Percentiles rank a stretch among this genome's conserved stretches.
Evolutionary conservation across 2,329 filamentous ascomycete species (phyloP).

Genomic region (Trichothecium sympodiale): DNA sequence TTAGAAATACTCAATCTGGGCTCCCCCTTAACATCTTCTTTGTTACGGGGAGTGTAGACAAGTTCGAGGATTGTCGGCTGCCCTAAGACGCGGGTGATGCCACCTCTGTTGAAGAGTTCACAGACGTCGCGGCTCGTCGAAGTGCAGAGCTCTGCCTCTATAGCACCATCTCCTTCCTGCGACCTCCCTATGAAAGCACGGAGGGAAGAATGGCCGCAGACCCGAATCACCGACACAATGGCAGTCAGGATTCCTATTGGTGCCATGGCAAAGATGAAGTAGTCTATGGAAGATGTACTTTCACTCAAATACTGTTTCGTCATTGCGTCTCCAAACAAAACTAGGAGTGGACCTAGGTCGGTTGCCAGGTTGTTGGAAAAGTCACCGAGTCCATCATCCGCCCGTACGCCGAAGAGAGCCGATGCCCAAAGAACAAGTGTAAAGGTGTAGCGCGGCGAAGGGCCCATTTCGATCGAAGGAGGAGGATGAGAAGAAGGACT

Average conservation of each 20-base stretch:
- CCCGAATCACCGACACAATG: conserved; percentile 17
- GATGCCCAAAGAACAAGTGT: too few relatives aligned
- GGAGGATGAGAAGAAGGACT: too few relatives aligned
- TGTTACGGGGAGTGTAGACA: too few relatives aligned
- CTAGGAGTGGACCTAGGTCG: conserved; percentile 20
- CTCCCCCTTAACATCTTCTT: too few relatives aligned
- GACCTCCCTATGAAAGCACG: conserved; percentile 27
- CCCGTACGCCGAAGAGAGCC: too few relatives aligned
- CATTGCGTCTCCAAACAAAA: conserved; percentile 25
- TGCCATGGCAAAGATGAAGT: conserved; percentile 20
- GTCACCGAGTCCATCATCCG: conserved; percentile 6
- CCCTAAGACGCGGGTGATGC: conserved; percentile 20
- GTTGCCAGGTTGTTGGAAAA: conserved; percentile 23
- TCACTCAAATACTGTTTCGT: conserved; percentile 27
- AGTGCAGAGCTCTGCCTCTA: conserved; percentile 26
- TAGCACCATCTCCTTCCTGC: conserved; percentile 18
- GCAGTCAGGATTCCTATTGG: conserved; percentile 27
- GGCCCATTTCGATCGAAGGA: too few relatives aligned
- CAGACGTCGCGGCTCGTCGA: conserved; percentile 27
- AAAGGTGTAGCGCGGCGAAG: too few relatives aligned
- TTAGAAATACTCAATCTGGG: too few relatives aligned
- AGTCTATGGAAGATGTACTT: conserved; percentile 15
- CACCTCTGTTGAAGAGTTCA: conserved; percentile 22
- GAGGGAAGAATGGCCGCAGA: conserved; percentile 17
- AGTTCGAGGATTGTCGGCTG: conserved; percentile 12